Conservation (phyloP, 495 filamentous ascomycete genomes). For the Xylaria curta region DNA sequence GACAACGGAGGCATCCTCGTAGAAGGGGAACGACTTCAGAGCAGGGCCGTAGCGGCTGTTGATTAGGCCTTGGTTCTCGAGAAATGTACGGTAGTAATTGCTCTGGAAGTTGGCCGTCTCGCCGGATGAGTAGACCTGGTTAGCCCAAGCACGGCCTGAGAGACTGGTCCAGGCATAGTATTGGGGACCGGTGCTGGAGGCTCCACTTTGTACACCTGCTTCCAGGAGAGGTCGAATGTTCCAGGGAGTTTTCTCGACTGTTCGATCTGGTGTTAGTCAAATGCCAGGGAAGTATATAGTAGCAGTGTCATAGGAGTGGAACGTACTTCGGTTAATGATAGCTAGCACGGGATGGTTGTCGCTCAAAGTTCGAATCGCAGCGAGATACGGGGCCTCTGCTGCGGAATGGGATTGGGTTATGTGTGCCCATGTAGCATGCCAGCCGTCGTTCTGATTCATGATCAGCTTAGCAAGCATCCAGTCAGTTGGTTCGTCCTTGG, state of each 20-base stretch:
- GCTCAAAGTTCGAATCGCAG: slow-evolving; percentile 45
- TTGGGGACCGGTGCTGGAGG: slow-evolving; percentile 24
- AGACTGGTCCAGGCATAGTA: slow-evolving; percentile 24
- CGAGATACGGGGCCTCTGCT: slow-evolving; percentile 28
- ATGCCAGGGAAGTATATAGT: slow-evolving; percentile 30
- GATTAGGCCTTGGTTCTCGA: slow-evolving; percentile 41
- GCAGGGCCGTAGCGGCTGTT: slow-evolving; percentile 37
- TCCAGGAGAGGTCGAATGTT: slow-evolving; percentile 41
- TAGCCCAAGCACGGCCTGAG: slow-evolving; percentile 12
- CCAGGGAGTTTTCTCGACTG: slow-evolving; percentile 39
- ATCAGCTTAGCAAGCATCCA: slow-evolving; percentile 51
- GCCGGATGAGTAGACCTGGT: slow-evolving; percentile 20
- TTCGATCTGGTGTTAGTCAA: slow-evolving; percentile 31
- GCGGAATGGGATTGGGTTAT: slow-evolving; percentile 38
- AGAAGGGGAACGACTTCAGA: slow-evolving; percentile 45
- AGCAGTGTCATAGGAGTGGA: slow-evolving; percentile 24
- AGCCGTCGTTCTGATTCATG: slow-evolving; percentile 47
- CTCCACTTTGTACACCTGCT: slow-evolving; percentile 25
- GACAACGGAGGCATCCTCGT: slow-evolving; percentile 43
- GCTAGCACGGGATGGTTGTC: slow-evolving; percentile 36
- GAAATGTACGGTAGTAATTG: slow-evolving; percentile 44
- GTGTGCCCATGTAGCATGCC: slow-evolving; percentile 39
- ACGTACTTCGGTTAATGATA: slow-evolving; percentile 41
- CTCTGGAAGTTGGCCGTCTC: slow-evolving; percentile 38
- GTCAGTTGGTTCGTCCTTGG: slow-evolving; percentile 41